Evolutionary conservation across 2,329 filamentous ascomycete species (phyloP).

Genomic region (Dothiorella sarmentorum): DNA sequence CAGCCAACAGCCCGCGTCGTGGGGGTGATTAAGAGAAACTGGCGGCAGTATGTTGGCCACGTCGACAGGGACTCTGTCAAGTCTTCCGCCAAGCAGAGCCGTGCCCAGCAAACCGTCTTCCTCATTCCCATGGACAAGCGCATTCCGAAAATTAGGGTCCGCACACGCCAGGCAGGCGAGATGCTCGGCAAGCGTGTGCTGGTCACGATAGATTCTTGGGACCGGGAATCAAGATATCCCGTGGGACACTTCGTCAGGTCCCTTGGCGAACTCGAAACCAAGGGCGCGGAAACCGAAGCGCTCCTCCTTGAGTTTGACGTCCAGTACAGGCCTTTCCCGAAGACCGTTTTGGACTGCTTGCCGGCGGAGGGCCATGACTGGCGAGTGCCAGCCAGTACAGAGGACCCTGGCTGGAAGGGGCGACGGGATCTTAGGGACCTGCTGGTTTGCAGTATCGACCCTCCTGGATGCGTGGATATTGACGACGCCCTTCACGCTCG

Average conservation of each 20-base stretch:
- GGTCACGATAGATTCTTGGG: constrained; percentile 93
- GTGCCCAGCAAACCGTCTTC: constrained; percentile 89
- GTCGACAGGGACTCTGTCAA: constrained; percentile 84
- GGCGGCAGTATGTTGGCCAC: constrained; percentile 96
- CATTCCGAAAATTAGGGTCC: constrained; percentile 90
- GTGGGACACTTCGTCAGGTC: constrained; percentile 91
- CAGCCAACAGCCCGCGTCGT: constrained; percentile 92
- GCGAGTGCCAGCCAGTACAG: constrained; percentile 76
- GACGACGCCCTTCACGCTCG: constrained; percentile 93
- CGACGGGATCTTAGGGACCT: constrained; percentile 80
- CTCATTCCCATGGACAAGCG: constrained; percentile 97
- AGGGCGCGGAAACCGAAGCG: constrained; percentile 96
- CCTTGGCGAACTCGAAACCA: constrained; percentile 88
- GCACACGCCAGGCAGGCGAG: constrained; percentile 84
- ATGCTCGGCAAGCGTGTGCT: constrained; percentile 87
- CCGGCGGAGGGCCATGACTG: constrained; percentile 89
- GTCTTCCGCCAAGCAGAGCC: constrained; percentile 68
- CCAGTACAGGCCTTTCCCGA: constrained; percentile 94
- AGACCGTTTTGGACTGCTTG: constrained; percentile 89
- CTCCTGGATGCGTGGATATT: constrained; percentile 93
- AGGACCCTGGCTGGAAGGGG: constrained; percentile 83
- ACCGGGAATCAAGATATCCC: constrained; percentile 87
- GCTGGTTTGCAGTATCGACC: constrained; percentile 95
- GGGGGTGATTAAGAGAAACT: constrained; percentile 90
- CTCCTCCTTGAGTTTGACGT: constrained; percentile 93